Conservation (phyloP, 305 asterid genomes). For the Withania somnifera region DNA sequence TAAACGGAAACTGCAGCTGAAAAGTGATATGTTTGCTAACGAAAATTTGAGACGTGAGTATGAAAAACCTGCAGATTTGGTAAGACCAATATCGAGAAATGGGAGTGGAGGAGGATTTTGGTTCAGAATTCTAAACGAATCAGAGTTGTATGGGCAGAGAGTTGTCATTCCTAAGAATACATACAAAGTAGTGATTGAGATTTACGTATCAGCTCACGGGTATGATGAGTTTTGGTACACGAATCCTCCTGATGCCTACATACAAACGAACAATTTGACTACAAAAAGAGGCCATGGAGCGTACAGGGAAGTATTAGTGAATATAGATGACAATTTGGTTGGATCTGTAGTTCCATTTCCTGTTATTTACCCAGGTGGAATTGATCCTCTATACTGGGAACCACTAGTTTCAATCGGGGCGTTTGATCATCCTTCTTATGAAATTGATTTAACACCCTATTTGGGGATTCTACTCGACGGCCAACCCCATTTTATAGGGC, state of each 20-base stretch:
- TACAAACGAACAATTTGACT: conserved; percentile 19
- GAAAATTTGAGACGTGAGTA: background rate
- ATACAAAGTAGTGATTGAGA: conserved; percentile 64
- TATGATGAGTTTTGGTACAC: conserved; percentile 84
- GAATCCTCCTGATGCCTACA: conserved; percentile 67
- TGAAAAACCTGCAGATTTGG: conserved; percentile 59
- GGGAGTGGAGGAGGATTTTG: conserved; percentile 56
- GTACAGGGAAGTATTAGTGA: conserved; percentile 55
- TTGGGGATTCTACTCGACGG: conserved; percentile 52
- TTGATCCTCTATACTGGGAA: conserved; percentile 75
- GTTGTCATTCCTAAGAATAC: conserved; percentile 48
- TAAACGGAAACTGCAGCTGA: background rate
- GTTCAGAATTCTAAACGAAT: conserved; percentile 50
- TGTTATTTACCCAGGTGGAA: conserved; percentile 63
- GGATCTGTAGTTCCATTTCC: conserved; percentile 79
- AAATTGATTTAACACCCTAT: conserved; percentile 60
- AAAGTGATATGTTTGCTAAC: background rate
- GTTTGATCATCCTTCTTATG: conserved; percentile 68
- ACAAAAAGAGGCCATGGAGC: conserved; percentile 51
- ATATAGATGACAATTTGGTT: conserved; percentile 40
- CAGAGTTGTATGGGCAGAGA: conserved; percentile 24
- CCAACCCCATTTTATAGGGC: conserved; percentile 35
- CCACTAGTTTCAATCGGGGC: conserved; percentile 81
- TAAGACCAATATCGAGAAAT: conserved; percentile 46
- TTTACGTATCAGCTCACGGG: conserved; percentile 61